Evolutionary conservation across 2,329 filamentous ascomycete species (phyloP).

Genomic region (Verticillium klebahnii): DNA sequence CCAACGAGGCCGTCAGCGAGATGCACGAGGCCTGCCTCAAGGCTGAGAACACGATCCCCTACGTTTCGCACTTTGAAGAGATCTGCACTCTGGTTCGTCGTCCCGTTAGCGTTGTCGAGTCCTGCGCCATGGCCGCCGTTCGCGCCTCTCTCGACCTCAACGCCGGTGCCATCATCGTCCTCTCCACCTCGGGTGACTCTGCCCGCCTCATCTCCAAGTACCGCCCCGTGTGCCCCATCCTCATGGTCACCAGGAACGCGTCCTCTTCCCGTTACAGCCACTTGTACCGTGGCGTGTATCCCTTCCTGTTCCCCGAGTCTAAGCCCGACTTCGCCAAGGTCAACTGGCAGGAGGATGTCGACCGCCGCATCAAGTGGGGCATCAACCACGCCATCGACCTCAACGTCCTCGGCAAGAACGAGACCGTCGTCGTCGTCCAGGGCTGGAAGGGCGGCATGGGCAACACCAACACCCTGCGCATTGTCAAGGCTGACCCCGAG

Average conservation of each 20-base stretch:
- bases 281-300: constrained; percentile 96
- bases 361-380: constrained; percentile 96
- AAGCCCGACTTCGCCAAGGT: constrained; percentile 93
- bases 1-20: constrained; percentile 85
- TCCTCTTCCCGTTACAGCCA: constrained; percentile 86
- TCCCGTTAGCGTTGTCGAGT: constrained; percentile 85
- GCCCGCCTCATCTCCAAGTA: constrained; percentile 97
- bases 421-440: constrained; percentile 78
- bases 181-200: constrained; percentile 93
- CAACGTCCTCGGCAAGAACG: constrained; percentile 65
- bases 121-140: constrained; percentile 94
- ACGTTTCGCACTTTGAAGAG: constrained; percentile 96
- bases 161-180: constrained; percentile 89
- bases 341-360: constrained; percentile 99
- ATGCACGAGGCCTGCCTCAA: constrained; percentile 98
- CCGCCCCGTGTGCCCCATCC: constrained; percentile 96
- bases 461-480: constrained; percentile 77
- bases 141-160: constrained; percentile 94
- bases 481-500: constrained; percentile 56
- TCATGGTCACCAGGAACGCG: constrained; percentile 93
- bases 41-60: constrained; percentile 95
- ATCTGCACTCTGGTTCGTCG: constrained; percentile 77
- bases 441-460: constrained; percentile 91
- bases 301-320: constrained; percentile 86
- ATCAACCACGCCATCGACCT: constrained; percentile 83